phyloP scores from a whole-genome alignment of 2,329 filamentous ascomycete species.

The Fonsecaea nubica region DNA sequence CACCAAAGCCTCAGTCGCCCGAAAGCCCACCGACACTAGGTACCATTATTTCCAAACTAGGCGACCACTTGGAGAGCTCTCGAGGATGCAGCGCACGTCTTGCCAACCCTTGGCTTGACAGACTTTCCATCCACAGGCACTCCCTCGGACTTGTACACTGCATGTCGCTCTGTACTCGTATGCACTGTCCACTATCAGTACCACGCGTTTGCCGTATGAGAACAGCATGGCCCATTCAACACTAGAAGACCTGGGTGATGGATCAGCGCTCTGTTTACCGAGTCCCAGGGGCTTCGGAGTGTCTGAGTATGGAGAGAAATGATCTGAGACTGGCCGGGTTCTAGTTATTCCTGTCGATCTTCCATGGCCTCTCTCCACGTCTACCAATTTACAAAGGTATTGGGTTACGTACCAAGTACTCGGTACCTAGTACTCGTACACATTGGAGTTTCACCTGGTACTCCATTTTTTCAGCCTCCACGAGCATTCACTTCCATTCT shows the following conservation, averaged over 20 bases:
- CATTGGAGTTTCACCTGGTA: no score
- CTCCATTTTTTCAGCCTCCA: no score
- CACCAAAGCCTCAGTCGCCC: neutral
- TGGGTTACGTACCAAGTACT: no score
- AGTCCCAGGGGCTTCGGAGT: neutral
- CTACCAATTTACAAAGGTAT: no score
- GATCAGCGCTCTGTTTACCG: no score
- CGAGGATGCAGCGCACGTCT: neutral
- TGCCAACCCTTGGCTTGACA: neutral
- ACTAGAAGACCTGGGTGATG: neutral
- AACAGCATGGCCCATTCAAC: neutral
- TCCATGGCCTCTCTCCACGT: neutral
- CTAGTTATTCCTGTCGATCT: neutral
- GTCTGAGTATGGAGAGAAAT: neutral
- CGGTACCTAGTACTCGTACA: no score
- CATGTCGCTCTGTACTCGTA: neutral
- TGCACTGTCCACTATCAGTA: neutral
- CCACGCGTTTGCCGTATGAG: neutral
- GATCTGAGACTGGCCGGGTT: neutral
- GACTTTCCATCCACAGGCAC: neutral
- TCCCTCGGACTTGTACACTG: neutral
- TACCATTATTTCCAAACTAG: neutral
- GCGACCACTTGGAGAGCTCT: neutral
- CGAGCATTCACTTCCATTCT: no score
- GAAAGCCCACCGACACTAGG: neutral